These are phyloP conservation scores for Ceratobasidium sp. DNA, from an alignment of 1,284 basidiomycete genomes.

Conservation along the genomic window DNA sequence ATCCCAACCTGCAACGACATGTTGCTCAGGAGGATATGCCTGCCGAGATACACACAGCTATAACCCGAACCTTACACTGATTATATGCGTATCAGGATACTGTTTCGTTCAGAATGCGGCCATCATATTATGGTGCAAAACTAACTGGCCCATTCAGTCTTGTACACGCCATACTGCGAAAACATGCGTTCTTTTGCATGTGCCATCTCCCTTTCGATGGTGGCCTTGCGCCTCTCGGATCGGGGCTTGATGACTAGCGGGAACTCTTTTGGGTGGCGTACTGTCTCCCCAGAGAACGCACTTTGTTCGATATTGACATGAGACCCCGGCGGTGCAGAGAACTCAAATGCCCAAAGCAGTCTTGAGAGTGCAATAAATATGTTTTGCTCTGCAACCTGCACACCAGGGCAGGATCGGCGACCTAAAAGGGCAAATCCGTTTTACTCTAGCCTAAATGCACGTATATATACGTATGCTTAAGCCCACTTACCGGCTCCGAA, in stretches of 20 bases:
- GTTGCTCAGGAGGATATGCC: too few relatives aligned
- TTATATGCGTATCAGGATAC: too few relatives aligned
- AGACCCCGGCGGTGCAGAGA: conserved; percentile 13
- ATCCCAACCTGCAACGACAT: too few relatives aligned
- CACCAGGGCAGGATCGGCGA: conserved; percentile 15
- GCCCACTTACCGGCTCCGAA: conserved; percentile 19
- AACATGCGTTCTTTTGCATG: conserved; percentile 10
- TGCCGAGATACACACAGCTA: too few relatives aligned
- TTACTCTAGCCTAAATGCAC: neutral
- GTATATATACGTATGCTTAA: neutral
- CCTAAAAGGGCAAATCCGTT: neutral
- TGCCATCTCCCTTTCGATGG: conserved; percentile 19
- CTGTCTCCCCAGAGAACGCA: conserved; percentile 12
- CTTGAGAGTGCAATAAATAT: conserved; percentile 22
- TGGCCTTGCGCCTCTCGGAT: neutral
- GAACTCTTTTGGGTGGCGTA: conserved; percentile 18
- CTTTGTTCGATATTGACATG: conserved; percentile 18
- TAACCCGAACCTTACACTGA: too few relatives aligned
- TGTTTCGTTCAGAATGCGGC: too few relatives aligned
- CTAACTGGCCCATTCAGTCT: neutral
- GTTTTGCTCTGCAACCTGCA: conserved; percentile 25
- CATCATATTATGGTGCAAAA: too few relatives aligned
- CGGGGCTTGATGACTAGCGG: conserved; percentile 28
- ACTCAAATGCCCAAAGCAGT: conserved; percentile 30
- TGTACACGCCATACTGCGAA: conserved; percentile 23